Percentiles rank a stretch among this genome's conserved stretches.
phyloP scores from a whole-genome alignment of 441 rosid genomes.

The Theobroma grandiflorum region DNA sequence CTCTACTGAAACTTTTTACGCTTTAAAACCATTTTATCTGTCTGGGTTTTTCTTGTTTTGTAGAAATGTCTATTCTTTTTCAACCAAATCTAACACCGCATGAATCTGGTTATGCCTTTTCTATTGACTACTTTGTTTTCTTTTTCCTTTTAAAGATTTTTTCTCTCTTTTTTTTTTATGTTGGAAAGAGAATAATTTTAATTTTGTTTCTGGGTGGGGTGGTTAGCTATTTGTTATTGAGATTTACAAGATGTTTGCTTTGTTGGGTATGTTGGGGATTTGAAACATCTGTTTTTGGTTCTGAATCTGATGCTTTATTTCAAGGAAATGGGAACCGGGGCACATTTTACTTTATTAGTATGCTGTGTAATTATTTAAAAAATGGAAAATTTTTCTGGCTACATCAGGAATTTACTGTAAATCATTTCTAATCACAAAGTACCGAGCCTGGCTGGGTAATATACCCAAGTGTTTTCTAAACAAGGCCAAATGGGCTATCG shows the following conservation, averaged over 20 bases:
- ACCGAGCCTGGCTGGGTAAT: background rate
- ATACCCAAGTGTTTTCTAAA: background rate
- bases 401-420: background rate
- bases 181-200: background rate
- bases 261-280: background rate
- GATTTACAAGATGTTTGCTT: background rate
- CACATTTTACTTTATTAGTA: background rate
- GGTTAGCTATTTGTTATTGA: background rate
- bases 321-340: background rate
- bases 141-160: background rate
- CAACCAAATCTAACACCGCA: background rate
- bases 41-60: conserved; percentile 9
- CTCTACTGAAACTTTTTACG: background rate
- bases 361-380: background rate
- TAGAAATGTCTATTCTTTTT: background rate
- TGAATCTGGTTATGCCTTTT: background rate
- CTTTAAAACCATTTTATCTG: background rate
- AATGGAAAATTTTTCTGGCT: background rate
- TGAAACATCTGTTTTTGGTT: background rate
- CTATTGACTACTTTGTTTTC: background rate
- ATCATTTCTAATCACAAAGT: background rate
- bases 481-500: background rate
- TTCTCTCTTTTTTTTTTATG: background rate
- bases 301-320: background rate
- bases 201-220: background rate